Conservation (phyloP, 2,329 filamentous ascomycete genomes). For the Ophiostoma tasmaniense region DNA sequence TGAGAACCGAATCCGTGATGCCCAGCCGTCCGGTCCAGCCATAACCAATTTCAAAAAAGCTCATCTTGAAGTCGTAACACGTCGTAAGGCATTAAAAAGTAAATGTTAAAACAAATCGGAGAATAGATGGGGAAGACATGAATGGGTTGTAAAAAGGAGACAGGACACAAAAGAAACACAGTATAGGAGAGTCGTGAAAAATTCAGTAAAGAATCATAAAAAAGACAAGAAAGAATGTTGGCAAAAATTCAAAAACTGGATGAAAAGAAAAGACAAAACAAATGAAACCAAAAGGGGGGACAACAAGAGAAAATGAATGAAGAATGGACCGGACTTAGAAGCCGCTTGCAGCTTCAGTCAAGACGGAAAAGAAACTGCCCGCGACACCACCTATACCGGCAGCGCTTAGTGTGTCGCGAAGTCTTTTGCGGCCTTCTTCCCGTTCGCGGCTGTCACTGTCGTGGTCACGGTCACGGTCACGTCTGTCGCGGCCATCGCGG, state of each 20-base stretch:
- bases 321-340: slow-evolving; percentile 18
- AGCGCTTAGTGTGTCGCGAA: slow-evolving; percentile 46
- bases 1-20: not conserved
- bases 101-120: not conserved
- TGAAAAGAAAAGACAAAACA: not conserved
- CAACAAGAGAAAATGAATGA: not conserved
- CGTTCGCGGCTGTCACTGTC: slow-evolving; percentile 15
- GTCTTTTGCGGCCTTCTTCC: slow-evolving; percentile 30
- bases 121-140: not conserved
- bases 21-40: not conserved
- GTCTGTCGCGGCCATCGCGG: slow-evolving; percentile 9
- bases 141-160: not conserved
- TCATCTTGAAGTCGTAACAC: not conserved
- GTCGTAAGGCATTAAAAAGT: not conserved
- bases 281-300: not conserved
- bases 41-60: not conserved
- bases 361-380: slow-evolving; percentile 47
- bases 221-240: slow-evolving; percentile 44
- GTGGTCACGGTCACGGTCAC: not conserved
- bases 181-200: no score
- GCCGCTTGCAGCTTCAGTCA: slow-evolving; percentile 45
- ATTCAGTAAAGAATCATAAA: slow-evolving; percentile 23
- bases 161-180: not conserved
- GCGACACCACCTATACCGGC: slow-evolving; percentile 54
- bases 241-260: not conserved